Conservation (phyloP, 2,329 filamentous ascomycete species). For the Cladosporium sp. region DNA sequence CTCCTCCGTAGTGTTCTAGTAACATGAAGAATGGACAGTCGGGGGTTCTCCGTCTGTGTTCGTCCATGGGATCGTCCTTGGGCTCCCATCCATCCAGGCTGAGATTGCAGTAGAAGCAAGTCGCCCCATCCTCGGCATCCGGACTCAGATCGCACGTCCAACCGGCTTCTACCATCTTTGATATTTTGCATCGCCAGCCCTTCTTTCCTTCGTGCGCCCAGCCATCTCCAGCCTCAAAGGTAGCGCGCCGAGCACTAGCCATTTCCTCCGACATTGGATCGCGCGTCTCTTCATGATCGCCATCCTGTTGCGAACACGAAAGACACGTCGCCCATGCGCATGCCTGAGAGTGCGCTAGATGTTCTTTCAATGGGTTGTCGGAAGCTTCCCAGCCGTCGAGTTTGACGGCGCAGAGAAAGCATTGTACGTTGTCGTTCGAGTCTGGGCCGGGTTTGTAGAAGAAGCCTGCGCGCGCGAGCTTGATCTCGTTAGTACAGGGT, state of each 20-base stretch:
- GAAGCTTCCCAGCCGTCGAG: conserved; percentile 89
- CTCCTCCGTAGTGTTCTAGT: conserved; percentile 41
- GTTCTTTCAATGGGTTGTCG: conserved; percentile 79
- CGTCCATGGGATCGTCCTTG: conserved; percentile 84
- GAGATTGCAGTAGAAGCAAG: conserved; percentile 84
- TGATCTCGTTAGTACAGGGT: conserved; percentile 19
- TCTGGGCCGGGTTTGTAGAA: conserved; percentile 70
- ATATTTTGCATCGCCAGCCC: conserved; percentile 83
- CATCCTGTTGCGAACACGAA: conserved; percentile 49
- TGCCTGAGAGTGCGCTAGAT: conserved; percentile 73
- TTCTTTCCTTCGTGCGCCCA: conserved; percentile 90
- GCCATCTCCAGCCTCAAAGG: conserved; percentile 62
- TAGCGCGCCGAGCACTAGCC: conserved; percentile 71
- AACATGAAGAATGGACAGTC: conserved; percentile 80
- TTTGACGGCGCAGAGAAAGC: conserved; percentile 78
- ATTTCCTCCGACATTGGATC: conserved; percentile 71
- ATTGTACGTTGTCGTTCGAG: conserved; percentile 82
- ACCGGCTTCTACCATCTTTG: conserved; percentile 87
- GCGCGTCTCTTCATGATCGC: conserved; percentile 58
- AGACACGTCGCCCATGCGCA: conserved; percentile 81
- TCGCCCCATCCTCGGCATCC: conserved; percentile 76
- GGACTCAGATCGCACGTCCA: conserved; percentile 88
- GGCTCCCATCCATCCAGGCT: conserved; percentile 94
- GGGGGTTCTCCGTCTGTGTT: conserved; percentile 75
- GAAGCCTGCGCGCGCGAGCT: conserved; percentile 90